Conservation (phyloP, 1,284 basidiomycete species). For the Ceratobasidium theobromae region DNA sequence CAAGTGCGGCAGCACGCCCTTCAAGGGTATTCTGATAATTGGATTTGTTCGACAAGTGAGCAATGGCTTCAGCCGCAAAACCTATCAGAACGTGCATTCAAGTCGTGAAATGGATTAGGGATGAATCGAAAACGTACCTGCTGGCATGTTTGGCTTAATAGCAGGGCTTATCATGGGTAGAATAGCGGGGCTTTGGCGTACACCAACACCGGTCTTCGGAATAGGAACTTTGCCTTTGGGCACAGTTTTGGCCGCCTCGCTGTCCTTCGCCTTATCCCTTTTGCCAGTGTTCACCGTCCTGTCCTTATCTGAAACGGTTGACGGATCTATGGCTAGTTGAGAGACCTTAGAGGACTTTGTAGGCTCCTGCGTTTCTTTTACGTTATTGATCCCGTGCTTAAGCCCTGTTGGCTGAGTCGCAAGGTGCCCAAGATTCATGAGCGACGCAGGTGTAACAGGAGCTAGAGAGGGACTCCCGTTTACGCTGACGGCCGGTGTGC, state of each 20-base stretch:
- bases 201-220: constrained; percentile 2
- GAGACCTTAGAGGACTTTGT: constrained; percentile 34
- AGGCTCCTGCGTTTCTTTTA: constrained; percentile 33
- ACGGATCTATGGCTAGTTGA: background rate
- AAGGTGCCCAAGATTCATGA: constrained; percentile 78
- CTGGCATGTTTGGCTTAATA: constrained; percentile 70
- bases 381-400: constrained; percentile 26
- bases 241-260: constrained; percentile 5
- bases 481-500: constrained; percentile 33
- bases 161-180: constrained; percentile 46
- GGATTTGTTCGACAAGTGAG: constrained; percentile 39
- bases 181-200: constrained; percentile 28
- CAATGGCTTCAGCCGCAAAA: constrained; percentile 36
- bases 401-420: constrained; percentile 53
- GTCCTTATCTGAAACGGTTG: constrained; percentile 16
- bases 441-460: constrained; percentile 82
- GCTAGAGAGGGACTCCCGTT: constrained; percentile 49
- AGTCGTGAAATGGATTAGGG: background rate
- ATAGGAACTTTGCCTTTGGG: constrained; percentile 29
- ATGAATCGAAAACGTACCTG: constrained; percentile 40
- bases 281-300: constrained; percentile 36
- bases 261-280: constrained; percentile 41
- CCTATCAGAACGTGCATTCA: constrained; percentile 24
- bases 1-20: constrained; percentile 34
- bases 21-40: constrained; percentile 39